phyloP scores from a whole-genome alignment of 352 stramenopile genomes.

The Globisporangium alternatum region DNA sequence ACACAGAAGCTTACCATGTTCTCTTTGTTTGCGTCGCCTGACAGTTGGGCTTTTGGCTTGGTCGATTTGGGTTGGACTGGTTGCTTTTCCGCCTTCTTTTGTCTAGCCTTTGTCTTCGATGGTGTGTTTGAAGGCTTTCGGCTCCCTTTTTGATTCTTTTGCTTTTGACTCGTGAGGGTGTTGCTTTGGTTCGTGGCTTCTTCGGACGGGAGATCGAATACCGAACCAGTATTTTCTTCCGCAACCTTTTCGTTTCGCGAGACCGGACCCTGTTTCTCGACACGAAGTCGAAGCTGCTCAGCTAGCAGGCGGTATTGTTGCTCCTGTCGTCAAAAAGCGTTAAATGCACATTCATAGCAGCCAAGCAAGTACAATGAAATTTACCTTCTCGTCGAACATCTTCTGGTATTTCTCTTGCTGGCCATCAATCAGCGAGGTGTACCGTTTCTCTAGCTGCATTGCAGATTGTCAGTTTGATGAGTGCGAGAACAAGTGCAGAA shows the following conservation, averaged over 20 bases:
- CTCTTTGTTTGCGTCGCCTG: slow-evolving; percentile 1
- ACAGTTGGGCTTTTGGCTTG: not conserved
- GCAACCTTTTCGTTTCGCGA: not conserved
- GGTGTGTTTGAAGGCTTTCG: not conserved
- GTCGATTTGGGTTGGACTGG: not conserved
- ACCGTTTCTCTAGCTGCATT: slow-evolving; percentile 5
- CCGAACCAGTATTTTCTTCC: not conserved
- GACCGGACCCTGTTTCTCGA: not conserved
- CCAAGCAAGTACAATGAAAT: not conserved
- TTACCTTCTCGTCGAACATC: slow-evolving; percentile 11
- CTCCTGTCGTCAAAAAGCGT: not conserved
- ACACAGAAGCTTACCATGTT: slow-evolving; percentile 3
- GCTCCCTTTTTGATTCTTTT: not conserved
- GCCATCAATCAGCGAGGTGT: not conserved
- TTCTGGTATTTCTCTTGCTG: slow-evolving; percentile 10
- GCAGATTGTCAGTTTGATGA: not conserved
- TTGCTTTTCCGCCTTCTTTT: slow-evolving; percentile 4
- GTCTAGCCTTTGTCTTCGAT: not conserved
- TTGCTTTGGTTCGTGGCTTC: not conserved
- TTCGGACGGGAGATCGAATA: not conserved
- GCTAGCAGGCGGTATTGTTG: not conserved
- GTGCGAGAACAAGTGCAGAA: not conserved
- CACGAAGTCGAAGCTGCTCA: slow-evolving; percentile 1
- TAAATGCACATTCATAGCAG: not conserved
- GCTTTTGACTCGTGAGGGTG: not conserved